These are phyloP conservation scores for Stemphylium beticola DNA, from an alignment of 2,329 filamentous ascomycete genomes.

Conservation along the genomic window DNA sequence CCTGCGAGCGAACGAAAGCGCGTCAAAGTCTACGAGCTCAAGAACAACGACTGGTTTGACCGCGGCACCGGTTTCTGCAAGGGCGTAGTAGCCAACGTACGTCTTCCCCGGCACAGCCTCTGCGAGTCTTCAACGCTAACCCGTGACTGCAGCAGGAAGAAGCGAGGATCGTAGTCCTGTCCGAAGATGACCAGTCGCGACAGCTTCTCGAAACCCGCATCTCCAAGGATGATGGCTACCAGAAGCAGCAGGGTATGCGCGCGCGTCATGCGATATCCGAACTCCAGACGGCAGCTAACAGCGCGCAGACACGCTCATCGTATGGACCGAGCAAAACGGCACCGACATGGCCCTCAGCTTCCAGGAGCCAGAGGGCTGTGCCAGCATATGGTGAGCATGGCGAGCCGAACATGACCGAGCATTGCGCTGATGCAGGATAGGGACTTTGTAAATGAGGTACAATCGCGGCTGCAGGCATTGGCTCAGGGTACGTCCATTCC, in stretches of 20 bases:
- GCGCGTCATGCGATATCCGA: not conserved
- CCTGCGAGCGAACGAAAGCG: conserved; percentile 63
- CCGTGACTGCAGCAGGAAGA: conserved; percentile 71
- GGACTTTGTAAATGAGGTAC: conserved; percentile 89
- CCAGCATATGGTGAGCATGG: conserved; percentile 77
- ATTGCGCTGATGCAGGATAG: conserved; percentile 55
- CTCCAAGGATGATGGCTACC: conserved; percentile 91
- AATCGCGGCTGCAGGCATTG: conserved; percentile 72
- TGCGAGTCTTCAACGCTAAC: conserved; percentile 42
- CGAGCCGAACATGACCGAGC: not conserved
- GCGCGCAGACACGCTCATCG: conserved; percentile 84
- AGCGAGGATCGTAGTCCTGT: conserved; percentile 86
- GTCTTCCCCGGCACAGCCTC: conserved; percentile 41
- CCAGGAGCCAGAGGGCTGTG: conserved; percentile 94
- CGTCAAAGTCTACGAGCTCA: conserved; percentile 99
- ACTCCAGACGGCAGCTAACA: conserved; percentile 22
- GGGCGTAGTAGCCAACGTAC: conserved; percentile 75
- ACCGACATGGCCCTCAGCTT: conserved; percentile 98
- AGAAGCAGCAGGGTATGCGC: conserved; percentile 89
- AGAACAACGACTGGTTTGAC: conserved; percentile 99
- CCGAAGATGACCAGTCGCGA: conserved; percentile 86
- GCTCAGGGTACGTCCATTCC: conserved; percentile 62
- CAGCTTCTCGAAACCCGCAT: conserved; percentile 89
- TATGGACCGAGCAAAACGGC: conserved; percentile 92
- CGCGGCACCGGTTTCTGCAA: conserved; percentile 95